Conservation (phyloP, 768 basidiomycete species). For the Naganishia antarctica region DNA sequence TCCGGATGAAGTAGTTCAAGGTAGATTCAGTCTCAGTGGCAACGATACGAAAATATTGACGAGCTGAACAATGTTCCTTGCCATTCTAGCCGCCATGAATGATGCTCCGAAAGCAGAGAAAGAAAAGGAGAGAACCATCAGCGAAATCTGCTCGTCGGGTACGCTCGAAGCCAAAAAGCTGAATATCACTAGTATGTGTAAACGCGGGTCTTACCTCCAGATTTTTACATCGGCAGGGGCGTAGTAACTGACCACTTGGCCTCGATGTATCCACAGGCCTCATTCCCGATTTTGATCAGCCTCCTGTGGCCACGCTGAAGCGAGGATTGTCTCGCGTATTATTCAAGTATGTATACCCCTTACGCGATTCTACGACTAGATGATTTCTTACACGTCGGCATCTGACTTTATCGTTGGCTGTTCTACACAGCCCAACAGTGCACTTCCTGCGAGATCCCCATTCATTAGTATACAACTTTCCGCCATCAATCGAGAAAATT, state of each 20-base stretch:
- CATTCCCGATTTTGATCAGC: slow-evolving; percentile 8
- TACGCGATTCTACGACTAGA: no score
- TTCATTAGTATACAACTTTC: slow-evolving; percentile 79
- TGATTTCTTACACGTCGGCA: no score
- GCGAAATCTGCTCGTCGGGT: neutral
- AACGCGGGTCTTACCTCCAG: no score
- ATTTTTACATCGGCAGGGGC: no score
- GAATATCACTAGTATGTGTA: neutral
- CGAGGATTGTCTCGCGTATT: slow-evolving; percentile 67
- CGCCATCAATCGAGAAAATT: slow-evolving; percentile 64
- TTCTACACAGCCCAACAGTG: slow-evolving; percentile 85
- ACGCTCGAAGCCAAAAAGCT: neutral
- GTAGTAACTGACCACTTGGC: no score
- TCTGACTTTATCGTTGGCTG: no score
- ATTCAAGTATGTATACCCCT: slow-evolving; percentile 60
- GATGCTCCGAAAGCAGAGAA: neutral
- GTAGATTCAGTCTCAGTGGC: neutral
- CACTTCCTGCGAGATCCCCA: slow-evolving; percentile 84
- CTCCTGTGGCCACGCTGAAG: slow-evolving; percentile 60
- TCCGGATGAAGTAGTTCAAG: neutral
- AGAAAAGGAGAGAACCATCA: neutral
- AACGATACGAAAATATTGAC: no score
- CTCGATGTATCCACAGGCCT: neutral
- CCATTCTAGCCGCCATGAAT: neutral
- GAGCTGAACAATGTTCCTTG: neutral